phyloP scores from a whole-genome alignment of 768 basidiomycete species.

The Trametes villosa region DNA sequence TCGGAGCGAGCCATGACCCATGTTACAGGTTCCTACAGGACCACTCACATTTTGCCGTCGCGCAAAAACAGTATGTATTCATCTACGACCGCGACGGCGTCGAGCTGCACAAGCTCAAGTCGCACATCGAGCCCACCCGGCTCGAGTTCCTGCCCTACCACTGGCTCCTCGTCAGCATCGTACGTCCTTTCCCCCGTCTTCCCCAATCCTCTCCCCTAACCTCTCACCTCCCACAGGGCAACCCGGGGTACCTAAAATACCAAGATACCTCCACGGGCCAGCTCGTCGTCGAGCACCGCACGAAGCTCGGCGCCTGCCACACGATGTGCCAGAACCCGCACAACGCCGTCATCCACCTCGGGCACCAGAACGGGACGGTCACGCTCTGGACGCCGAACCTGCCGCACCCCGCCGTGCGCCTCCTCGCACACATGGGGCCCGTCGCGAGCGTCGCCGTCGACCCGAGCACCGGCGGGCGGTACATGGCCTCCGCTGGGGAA shows the following conservation, averaged over 20 bases:
- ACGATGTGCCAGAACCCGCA: slow-evolving; percentile 91
- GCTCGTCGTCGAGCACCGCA: slow-evolving; percentile 84
- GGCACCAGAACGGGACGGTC: slow-evolving; percentile 94
- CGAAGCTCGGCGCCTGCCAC: slow-evolving; percentile 83
- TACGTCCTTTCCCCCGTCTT: slow-evolving; percentile 43
- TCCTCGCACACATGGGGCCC: slow-evolving; percentile 90
- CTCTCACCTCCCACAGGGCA: slow-evolving; percentile 54
- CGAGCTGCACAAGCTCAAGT: slow-evolving; percentile 84
- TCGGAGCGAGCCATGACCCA: slow-evolving; percentile 9
- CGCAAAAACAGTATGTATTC: slow-evolving; percentile 94
- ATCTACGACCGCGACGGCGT: slow-evolving; percentile 95
- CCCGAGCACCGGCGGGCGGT: slow-evolving; percentile 81
- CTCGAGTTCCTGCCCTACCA: slow-evolving; percentile 96
- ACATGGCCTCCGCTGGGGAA: slow-evolving; percentile 88
- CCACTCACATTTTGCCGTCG: slow-evolving; percentile 91
- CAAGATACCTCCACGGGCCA: slow-evolving; percentile 95
- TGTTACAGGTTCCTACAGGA: slow-evolving; percentile 82
- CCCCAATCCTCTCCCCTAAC: not conserved
- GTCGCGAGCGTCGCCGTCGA: slow-evolving; percentile 83
- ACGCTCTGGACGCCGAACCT: slow-evolving; percentile 97
- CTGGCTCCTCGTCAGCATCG: slow-evolving; percentile 87
- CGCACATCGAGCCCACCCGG: slow-evolving; percentile 86
- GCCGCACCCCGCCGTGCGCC: slow-evolving; percentile 87
- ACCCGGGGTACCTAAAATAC: slow-evolving; percentile 91
- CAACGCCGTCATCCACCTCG: slow-evolving; percentile 92